These are phyloP conservation scores for Linum usitatissimum DNA, from an alignment of 345 rosid genomes.

Conservation along the genomic window DNA sequence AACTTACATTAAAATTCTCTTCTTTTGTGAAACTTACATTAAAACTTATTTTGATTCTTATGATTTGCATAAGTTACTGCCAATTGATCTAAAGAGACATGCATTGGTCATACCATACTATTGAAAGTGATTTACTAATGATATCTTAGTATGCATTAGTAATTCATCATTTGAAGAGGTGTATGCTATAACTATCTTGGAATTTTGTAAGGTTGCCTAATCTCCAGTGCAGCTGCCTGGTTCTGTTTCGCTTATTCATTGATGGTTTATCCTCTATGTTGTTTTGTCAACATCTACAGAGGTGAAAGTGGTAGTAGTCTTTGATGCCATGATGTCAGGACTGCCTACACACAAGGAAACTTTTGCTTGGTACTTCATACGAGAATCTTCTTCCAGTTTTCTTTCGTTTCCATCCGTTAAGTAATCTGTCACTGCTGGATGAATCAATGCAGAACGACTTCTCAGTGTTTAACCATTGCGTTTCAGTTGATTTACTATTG, in stretches of 20 bases:
- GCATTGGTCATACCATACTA: background rate
- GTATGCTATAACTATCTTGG: background rate
- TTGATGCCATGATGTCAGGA: constrained; percentile 94
- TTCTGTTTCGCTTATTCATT: background rate
- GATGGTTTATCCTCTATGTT: constrained; percentile 8
- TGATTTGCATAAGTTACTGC: background rate
- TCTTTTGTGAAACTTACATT: too few relatives aligned
- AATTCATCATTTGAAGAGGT: background rate
- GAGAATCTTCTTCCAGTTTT: background rate
- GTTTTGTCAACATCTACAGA: constrained; percentile 36
- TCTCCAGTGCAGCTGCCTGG: background rate
- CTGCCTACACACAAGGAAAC: constrained; percentile 79
- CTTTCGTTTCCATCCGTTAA: background rate
- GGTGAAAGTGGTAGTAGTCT: constrained; percentile 89
- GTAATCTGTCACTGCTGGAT: background rate
- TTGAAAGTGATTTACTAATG: background rate
- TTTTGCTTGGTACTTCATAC: constrained; percentile 46
- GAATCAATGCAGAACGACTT: background rate
- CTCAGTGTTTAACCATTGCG: background rate
- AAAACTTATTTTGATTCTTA: too few relatives aligned
- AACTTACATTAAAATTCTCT: too few relatives aligned
- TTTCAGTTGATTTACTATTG: background rate
- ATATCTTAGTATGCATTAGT: background rate
- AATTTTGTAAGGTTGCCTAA: background rate
- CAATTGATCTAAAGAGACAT: background rate